Evolutionary conservation across 2,329 filamentous ascomycete genomes (phyloP).

Genomic region (Capronia coronata): DNA sequence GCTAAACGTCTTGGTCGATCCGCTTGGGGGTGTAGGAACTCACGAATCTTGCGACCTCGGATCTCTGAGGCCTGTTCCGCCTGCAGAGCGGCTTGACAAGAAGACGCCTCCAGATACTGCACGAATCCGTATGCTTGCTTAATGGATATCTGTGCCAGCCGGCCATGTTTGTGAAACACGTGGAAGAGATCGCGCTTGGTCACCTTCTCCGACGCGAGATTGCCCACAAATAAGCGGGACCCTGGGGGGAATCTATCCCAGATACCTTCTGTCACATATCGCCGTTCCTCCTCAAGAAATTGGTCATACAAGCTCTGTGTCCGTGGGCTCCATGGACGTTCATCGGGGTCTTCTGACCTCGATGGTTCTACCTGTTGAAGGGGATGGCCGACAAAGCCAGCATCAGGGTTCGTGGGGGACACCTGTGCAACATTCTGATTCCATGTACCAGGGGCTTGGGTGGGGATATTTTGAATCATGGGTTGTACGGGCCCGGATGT

Average conservation of each 20-base stretch:
- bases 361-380: conserved; percentile 10
- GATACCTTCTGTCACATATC: conserved; percentile 48
- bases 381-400: conserved; percentile 4
- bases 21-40: neutral
- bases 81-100: conserved; percentile 69
- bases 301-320: conserved; percentile 46
- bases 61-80: conserved; percentile 74
- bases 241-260: conserved; percentile 47
- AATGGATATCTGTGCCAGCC: conserved; percentile 87
- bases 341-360: conserved; percentile 30
- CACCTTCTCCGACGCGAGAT: conserved; percentile 85
- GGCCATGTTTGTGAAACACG: conserved; percentile 77
- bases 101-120: conserved; percentile 72
- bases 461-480: conserved; percentile 4
- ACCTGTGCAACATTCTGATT: conserved; percentile 8
- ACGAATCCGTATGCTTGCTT: conserved; percentile 97
- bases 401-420: conserved; percentile 4
- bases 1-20: neutral
- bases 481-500: conserved; percentile 4
- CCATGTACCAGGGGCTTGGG: conserved; percentile 16
- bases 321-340: conserved; percentile 44
- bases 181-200: conserved; percentile 92
- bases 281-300: conserved; percentile 45
- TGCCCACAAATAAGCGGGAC: conserved; percentile 52
- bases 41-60: conserved; percentile 75